These are phyloP conservation scores for Fusarium sacchari DNA, from an alignment of 2,329 filamentous ascomycete species.

Conservation along the genomic window DNA sequence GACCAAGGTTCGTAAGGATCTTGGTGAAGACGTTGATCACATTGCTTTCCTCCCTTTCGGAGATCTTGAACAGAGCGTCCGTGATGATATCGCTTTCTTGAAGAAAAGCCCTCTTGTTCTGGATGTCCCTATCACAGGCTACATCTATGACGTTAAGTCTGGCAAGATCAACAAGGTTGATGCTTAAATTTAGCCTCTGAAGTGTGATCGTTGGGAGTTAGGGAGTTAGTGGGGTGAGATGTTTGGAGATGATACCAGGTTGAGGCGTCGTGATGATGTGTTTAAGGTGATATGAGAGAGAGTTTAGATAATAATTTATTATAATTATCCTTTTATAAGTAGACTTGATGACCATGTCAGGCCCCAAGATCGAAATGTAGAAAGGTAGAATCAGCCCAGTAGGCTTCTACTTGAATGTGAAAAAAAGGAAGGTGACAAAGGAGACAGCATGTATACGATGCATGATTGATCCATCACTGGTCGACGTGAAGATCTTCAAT, in stretches of 20 bases:
- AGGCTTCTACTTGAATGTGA: no score
- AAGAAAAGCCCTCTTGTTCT: slow-evolving; percentile 68
- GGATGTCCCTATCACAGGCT: slow-evolving; percentile 74
- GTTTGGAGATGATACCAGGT: not conserved
- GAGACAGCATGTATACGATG: no score
- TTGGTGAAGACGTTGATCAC: slow-evolving; percentile 60
- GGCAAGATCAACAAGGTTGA: slow-evolving; percentile 60
- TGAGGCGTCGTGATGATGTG: not conserved
- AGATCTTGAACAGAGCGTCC: slow-evolving; percentile 71
- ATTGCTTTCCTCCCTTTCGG: slow-evolving; percentile 75
- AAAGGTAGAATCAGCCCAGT: not conserved
- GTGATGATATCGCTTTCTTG: slow-evolving; percentile 72
- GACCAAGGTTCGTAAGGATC: slow-evolving; percentile 66
- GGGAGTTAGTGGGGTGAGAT: no score
- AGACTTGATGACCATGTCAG: not conserved
- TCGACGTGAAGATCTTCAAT: not conserved
- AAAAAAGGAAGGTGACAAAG: not conserved
- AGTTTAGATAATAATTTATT: not conserved
- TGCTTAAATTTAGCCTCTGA: not conserved
- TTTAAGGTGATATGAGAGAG: not conserved
- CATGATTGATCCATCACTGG: not conserved
- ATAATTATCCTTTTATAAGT: not conserved
- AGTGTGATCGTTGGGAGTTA: not conserved
- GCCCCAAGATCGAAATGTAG: not conserved
- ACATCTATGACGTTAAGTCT: slow-evolving; percentile 81